Base-by-base conservation (phyloP, 352 stramenopile species). In the Globisporangium barbulae region DNA sequence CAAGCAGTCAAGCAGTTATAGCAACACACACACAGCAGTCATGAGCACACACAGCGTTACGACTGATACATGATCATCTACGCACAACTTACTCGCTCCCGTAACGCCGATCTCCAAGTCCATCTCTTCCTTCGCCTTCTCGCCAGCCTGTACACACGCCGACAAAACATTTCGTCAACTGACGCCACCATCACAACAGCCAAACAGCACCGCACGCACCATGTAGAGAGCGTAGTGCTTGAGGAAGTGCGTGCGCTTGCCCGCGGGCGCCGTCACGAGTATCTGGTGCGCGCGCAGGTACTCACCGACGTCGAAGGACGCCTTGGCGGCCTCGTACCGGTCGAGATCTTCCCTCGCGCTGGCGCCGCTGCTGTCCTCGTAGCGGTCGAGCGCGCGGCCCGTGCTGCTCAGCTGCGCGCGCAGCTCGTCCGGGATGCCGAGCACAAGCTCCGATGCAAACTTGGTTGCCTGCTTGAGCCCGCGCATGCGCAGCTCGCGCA, bases 121-220 rank as follows among this genome's bases (percentile, higher is more conserved):
- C 72, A 88, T 79, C 67, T 93, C 85, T 57, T 94, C 82, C 39
- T 91, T 93, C 44, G 78, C 73, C 56, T 93, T 91, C 64, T 95
- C 87, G 19, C 87, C 87, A 35, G 85, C 87, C 78, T 89, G 41
- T 17, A 42, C 33, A 52, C 13, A 45, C 19, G 17, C 10, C 13
- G 21, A 6, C 33, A 28, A 35, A 15, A 21, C 25, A 22, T 9
- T 28, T 35, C 22, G 31, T 53, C 42, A 41, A 42, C 1, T 25
- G 17, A 35, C 22, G 35, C 56, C 33, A n/a, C 50, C 12, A 31
- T 2, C 31, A 37, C 9, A 37, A 44, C 9, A 28, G 21, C 28
- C 30, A 25, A 47, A 2, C 0, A n/a, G 2, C 59, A 65, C 5
- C 0, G 44, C 4, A 48, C 47, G 37, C 39, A 89, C 79, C 69